Base-by-base conservation (phyloP, 169 alveolate species). In the Babesia sp. region DNA sequence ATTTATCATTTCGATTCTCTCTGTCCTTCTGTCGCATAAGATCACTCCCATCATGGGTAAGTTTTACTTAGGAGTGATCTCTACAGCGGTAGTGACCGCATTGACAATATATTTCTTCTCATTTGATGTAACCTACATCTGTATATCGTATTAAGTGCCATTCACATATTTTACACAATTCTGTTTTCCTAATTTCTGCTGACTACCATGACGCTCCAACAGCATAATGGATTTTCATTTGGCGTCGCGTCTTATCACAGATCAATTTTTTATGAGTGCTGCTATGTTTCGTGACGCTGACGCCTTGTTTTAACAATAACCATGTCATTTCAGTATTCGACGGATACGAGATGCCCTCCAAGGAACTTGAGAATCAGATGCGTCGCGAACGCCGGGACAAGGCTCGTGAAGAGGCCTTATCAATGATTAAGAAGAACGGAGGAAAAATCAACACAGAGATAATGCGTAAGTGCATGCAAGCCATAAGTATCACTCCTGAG, bases 301-400 rank as follows among this genome's bases (percentile, higher is more conserved):
- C n/a, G n/a, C n/a, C n/a, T n/a, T n/a, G n/a, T n/a, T n/a, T n/a
- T n/a, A n/a, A n/a, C n/a, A n/a, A n/a, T n/a, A n/a, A 12, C 34
- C 63, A 83, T 37, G 71, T 71, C 16, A 6, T 63, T 18, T 71
- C 85, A 66, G 94, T 90, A 26, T 90, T 90, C 66, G 94, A 90
- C 66, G 94, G 94, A 29, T 85, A 87, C 58, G 93, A 87, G 37
- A 71, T 90, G 90, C 94, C 94, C 7, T 83, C 91, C 45, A 90
- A 90, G 60, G 84, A 84, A 70, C 50, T 57, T 29, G 94, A 87
- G 57, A 87, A 90, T 66, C 46, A 60, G 39, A 48, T 54, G 28
- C 69, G 94, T 8, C 76, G 89, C 20, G 84, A 61, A 37, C 84
- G 93, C 51, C 54, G 94, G 44, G 87, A 90, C 48, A 78, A 83